These are phyloP conservation scores for Emergomyces pasteurianus DNA, from an alignment of 2,329 filamentous ascomycete species.

Conservation along the genomic window DNA sequence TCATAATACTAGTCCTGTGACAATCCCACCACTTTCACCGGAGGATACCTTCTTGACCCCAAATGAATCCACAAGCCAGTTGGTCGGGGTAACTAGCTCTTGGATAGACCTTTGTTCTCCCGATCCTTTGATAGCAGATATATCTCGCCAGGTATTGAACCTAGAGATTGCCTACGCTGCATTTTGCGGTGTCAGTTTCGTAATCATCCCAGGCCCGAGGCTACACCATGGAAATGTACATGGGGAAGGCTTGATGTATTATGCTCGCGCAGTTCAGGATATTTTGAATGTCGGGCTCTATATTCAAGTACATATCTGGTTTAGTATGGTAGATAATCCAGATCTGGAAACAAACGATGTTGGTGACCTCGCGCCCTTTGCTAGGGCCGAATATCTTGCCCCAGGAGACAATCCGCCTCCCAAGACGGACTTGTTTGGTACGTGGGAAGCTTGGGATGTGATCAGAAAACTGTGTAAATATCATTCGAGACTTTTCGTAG, in stretches of 20 bases:
- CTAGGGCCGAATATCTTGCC: conserved; percentile 28
- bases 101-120: conserved; percentile 86
- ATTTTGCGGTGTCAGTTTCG: conserved; percentile 78
- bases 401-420: conserved; percentile 21
- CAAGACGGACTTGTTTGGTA: conserved; percentile 58
- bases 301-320: conserved; percentile 65
- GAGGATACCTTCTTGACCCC: conserved; percentile 55
- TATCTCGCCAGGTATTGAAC: conserved; percentile 82
- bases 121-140: conserved; percentile 69
- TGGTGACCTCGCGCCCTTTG: conserved; percentile 33
- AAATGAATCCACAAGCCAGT: conserved; percentile 66
- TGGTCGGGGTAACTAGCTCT: conserved; percentile 69
- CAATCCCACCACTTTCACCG: conserved; percentile 30
- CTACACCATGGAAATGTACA: conserved; percentile 44
- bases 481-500: conserved; percentile 64
- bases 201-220: conserved; percentile 69
- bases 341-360: conserved; percentile 39
- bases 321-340: conserved; percentile 71
- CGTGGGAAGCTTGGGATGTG: conserved; percentile 90
- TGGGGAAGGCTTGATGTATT: conserved; percentile 51
- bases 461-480: conserved; percentile 81
- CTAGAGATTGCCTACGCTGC: conserved; percentile 89
- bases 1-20: conserved; percentile 28
- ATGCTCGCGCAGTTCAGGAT: conserved; percentile 73
- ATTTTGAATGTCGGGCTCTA: conserved; percentile 62